Evolutionary conservation across 352 stramenopile genomes (phyloP).

Genomic region (Pythium scleroteichum): DNA sequence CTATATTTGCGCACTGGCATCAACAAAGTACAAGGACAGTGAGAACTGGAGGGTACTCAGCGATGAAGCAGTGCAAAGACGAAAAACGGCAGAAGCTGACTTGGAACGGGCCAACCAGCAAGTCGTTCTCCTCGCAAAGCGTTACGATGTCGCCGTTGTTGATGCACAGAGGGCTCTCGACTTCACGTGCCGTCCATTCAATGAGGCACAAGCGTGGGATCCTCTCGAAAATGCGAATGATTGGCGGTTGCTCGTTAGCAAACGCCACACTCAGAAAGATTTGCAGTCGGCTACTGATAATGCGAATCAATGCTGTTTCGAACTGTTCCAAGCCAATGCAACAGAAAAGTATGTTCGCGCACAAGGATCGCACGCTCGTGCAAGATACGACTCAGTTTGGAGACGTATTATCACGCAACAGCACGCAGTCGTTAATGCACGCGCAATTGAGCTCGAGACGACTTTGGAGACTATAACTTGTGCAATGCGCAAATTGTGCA

Average conservation of each 20-base stretch:
- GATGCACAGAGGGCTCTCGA: conserved; percentile 51
- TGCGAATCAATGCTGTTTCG: conserved; percentile 45
- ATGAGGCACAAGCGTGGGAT: conserved; percentile 74
- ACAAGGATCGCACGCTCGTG: conserved; percentile 32
- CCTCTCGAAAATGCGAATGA: conserved; percentile 82
- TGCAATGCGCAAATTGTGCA: conserved; percentile 42
- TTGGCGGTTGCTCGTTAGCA: conserved; percentile 64
- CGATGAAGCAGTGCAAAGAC: conserved; percentile 25
- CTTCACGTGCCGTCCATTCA: conserved; percentile 54
- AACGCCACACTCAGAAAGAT: conserved; percentile 51
- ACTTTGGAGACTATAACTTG: conserved; percentile 27
- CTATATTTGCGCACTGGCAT: conserved; percentile 11
- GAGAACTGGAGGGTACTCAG: conserved; percentile 24
- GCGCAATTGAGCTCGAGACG: conserved; percentile 33
- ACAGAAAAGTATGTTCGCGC: conserved; percentile 55
- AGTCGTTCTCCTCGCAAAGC: conserved; percentile 23
- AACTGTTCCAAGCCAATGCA: conserved; percentile 59
- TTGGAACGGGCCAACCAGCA: conserved; percentile 15
- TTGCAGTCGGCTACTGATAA: conserved; percentile 37
- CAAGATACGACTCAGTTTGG: conserved; percentile 31
- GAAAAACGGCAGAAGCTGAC: conserved; percentile 26
- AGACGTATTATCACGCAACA: conserved; percentile 32
- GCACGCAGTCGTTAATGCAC: conserved; percentile 27
- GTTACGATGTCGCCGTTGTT: conserved; percentile 29
- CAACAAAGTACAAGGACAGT: conserved; percentile 2